phyloP scores from a whole-genome alignment of 441 rosid genomes.

The Brassica hybrid region DNA sequence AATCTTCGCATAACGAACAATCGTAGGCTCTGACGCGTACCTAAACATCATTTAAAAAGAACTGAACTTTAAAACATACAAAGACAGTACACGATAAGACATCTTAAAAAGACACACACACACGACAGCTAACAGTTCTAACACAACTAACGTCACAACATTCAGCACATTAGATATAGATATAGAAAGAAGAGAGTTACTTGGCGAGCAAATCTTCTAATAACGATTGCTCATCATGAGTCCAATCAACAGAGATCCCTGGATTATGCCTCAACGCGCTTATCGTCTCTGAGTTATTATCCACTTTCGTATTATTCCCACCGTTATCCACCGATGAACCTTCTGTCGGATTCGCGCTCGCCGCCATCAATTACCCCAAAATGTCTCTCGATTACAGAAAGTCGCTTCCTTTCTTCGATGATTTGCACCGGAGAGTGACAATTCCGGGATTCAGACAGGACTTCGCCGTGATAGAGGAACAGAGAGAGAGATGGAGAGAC shows the following conservation, averaged over 20 bases:
- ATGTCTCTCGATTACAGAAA: background rate
- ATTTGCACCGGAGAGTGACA: constrained; percentile 3
- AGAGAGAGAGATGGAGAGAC: constrained; percentile 2
- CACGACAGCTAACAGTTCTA: background rate
- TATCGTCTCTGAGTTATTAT: constrained; percentile 47
- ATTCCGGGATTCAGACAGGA: constrained; percentile 18
- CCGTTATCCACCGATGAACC: constrained; percentile 54
- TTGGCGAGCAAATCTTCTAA: constrained; percentile 68
- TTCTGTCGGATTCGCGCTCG: constrained; percentile 68
- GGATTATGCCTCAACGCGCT: constrained; percentile 67
- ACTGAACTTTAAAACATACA: background rate
- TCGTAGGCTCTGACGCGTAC: constrained; percentile 53
- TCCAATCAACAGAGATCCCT: constrained; percentile 74
- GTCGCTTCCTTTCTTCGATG: background rate
- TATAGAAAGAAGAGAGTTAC: constrained; percentile 36
- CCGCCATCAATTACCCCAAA: constrained; percentile 54
- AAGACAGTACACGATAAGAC: background rate
- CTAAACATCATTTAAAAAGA: constrained; percentile 36
- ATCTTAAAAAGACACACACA: background rate
- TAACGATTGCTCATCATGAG: constrained; percentile 65
- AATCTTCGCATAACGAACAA: constrained; percentile 80
- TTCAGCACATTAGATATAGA: no score
- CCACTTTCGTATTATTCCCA: constrained; percentile 36
- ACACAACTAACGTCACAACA: background rate
- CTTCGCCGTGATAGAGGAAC: constrained; percentile 37